Base-by-base conservation (phyloP, 2,329 filamentous ascomycete species). In the Metarhizium humberi region DNA sequence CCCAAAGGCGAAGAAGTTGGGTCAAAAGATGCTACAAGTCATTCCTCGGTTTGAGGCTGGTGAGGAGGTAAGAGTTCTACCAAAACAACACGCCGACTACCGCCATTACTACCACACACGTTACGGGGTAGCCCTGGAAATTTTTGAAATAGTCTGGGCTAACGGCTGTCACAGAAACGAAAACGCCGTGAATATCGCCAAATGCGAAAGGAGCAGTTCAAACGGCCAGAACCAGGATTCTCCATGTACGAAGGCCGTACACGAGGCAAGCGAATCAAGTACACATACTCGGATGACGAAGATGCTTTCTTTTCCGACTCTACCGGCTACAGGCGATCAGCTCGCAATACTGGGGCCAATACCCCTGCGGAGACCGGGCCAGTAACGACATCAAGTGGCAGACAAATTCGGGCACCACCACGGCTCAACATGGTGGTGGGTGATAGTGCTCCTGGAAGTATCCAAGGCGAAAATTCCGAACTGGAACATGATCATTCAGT, bases 181-280 rank as follows among this genome's bases (percentile, higher is more conserved):
- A 90, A 86, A 71, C 87, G 92, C 48, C 87, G 94, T 56, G 94
- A 99, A 65, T 97, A 99, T 66, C 86, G 94, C 16, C 82, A 90
- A 67, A 80, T 84, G 63, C 89, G 90, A 59, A 92, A 92, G 66
- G 89, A 92, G 58, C 86, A 88, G 57, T 97, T 97, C 72, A 81
- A 87, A 61, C 84, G 91, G 5, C 90, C 91, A 6, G 92, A 96
- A 63, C 86, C 88, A 10, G 91, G 91, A 4, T 95, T 92, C 67
- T 96, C 92, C 1, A 77, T 95, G 56, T 99, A 99, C 69, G 94
- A 99, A 74, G 94, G 94, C 51, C 89, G 94, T 53, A 99, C 95
- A 5, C 85, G 94, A 57, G 94, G 94, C 55, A 97, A 99, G 76
- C 88, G 92, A 58, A 88, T 95, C 73, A 95, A 92, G 71, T 99